Conservation (phyloP, 352 stramenopile genomes). For the Detonula confervacea region DNA sequence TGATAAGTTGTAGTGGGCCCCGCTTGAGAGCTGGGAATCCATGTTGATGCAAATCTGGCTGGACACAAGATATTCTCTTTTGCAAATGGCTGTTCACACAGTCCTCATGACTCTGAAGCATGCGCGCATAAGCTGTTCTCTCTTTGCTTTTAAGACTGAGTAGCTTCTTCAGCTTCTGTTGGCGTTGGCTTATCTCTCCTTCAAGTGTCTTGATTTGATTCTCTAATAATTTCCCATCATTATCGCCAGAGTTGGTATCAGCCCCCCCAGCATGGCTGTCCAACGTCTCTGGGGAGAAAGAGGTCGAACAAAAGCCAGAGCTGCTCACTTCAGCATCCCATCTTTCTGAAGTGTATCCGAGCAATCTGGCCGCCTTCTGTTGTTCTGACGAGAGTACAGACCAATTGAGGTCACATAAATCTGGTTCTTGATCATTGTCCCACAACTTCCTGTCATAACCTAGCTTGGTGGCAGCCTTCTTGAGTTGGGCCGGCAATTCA, state of each 20-base stretch:
- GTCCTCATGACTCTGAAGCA: slow-evolving; percentile 18
- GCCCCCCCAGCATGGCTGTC: neutral
- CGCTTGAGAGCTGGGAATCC: neutral
- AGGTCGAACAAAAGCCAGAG: neutral
- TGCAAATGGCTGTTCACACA: slow-evolving; percentile 7
- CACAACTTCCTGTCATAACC: slow-evolving; percentile 69
- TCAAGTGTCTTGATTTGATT: slow-evolving; percentile 7
- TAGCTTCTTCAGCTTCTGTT: slow-evolving; percentile 10
- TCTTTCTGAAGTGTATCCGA: slow-evolving; percentile 57
- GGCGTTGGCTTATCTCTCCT: slow-evolving; percentile 10
- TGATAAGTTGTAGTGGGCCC: neutral
- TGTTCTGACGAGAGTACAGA: slow-evolving; percentile 47
- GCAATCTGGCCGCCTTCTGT: slow-evolving; percentile 38
- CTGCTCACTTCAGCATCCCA: slow-evolving; percentile 46
- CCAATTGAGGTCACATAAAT: slow-evolving; percentile 53
- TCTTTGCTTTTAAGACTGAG: slow-evolving; percentile 13
- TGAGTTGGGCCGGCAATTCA: slow-evolving; percentile 37
- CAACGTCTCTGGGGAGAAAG: neutral
- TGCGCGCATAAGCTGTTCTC: slow-evolving; percentile 13
- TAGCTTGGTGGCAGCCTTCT: slow-evolving; percentile 46
- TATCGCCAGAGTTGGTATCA: neutral
- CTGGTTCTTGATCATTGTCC: slow-evolving; percentile 57
- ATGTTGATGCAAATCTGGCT: slow-evolving; percentile 6
- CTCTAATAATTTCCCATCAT: slow-evolving; percentile 3
- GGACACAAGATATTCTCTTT: neutral